A percentile compares a stretch with the other conserved stretches of the same genome.
Conservation (phyloP, 129 eudicot species). For the Flaveria linearis region DNA sequence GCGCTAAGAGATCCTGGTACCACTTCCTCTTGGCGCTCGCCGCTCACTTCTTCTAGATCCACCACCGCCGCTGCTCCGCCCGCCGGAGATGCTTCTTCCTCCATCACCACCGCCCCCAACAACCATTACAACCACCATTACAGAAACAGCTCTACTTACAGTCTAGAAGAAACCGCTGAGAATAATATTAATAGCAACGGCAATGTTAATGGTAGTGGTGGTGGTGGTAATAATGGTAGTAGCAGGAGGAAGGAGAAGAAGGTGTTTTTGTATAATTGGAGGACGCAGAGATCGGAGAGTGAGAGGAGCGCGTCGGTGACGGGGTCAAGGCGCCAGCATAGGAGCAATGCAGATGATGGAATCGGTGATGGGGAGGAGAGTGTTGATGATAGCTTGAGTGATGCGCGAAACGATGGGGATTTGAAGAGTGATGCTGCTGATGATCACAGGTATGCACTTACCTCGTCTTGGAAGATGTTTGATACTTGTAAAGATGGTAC, state of each 20-base stretch:
- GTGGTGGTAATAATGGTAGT: constrained; percentile 9
- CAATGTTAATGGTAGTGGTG: not conserved
- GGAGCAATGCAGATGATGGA: constrained; percentile 31
- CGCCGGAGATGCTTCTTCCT: constrained; percentile 31
- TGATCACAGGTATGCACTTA: constrained; percentile 38
- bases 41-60: constrained; percentile 73
- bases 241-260: constrained; percentile 54
- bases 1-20: constrained; percentile 90
- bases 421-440: constrained; percentile 52
- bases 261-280: constrained; percentile 86
- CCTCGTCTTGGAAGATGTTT: constrained; percentile 40
- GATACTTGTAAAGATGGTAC: constrained; percentile 45
- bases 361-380: constrained; percentile 55
- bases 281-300: constrained; percentile 67
- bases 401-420: constrained; percentile 65
- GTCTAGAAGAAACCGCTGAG: constrained; percentile 22
- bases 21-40: constrained; percentile 84
- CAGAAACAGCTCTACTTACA: constrained; percentile 20
- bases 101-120: constrained; percentile 32
- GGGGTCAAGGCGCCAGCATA: constrained; percentile 19
- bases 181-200: constrained; percentile 14
- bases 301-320: constrained; percentile 51
- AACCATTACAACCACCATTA: constrained; percentile 43
- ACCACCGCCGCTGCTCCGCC: constrained; percentile 29
- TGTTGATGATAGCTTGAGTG: constrained; percentile 72